phyloP scores from a whole-genome alignment of 2,329 filamentous ascomycete species.

The Rosellinia necatrix region DNA sequence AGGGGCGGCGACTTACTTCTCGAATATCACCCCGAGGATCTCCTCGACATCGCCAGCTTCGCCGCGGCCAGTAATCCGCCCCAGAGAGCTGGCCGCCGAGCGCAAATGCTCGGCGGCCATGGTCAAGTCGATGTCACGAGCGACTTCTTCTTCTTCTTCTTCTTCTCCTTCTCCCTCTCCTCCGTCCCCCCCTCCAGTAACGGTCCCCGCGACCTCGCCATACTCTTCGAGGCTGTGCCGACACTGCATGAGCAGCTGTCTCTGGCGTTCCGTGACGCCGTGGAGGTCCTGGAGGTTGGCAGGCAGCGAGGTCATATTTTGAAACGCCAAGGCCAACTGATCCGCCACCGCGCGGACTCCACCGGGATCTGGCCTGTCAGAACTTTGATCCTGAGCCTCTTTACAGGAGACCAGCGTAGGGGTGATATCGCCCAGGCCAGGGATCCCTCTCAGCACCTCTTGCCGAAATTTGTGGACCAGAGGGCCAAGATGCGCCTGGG shows the following conservation, averaged over 20 bases:
- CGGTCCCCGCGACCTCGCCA: slow-evolving; percentile 58
- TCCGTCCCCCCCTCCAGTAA: slow-evolving; percentile 18
- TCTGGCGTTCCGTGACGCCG: slow-evolving; percentile 88
- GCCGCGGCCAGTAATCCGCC: slow-evolving; percentile 84
- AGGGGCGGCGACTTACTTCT: slow-evolving; percentile 75
- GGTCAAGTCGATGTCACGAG: slow-evolving; percentile 75
- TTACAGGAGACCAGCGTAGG: slow-evolving; percentile 74
- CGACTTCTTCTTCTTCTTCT: slow-evolving; percentile 26
- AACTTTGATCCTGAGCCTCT: slow-evolving; percentile 50
- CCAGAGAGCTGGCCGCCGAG: slow-evolving; percentile 77
- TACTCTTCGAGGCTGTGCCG: slow-evolving; percentile 74
- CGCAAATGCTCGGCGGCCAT: slow-evolving; percentile 88
- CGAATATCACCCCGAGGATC: slow-evolving; percentile 94
- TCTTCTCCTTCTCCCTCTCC: slow-evolving; percentile 23
- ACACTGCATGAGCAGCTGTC: slow-evolving; percentile 77
- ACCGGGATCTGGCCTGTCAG: slow-evolving; percentile 56
- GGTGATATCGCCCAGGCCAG: slow-evolving; percentile 45
- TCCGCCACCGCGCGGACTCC: slow-evolving; percentile 71
- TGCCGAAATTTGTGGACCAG: slow-evolving; percentile 49
- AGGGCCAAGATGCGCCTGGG: slow-evolving; percentile 40
- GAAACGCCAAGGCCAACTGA: slow-evolving; percentile 70
- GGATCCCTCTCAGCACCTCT: slow-evolving; percentile 46
- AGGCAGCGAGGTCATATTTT: slow-evolving; percentile 70
- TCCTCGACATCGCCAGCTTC: slow-evolving; percentile 91
- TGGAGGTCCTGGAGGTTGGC: slow-evolving; percentile 80